Evolutionary conservation across 371 early-diverging fungal genomes (phyloP).

Genomic region (Vairimorpha ceranae): DNA sequence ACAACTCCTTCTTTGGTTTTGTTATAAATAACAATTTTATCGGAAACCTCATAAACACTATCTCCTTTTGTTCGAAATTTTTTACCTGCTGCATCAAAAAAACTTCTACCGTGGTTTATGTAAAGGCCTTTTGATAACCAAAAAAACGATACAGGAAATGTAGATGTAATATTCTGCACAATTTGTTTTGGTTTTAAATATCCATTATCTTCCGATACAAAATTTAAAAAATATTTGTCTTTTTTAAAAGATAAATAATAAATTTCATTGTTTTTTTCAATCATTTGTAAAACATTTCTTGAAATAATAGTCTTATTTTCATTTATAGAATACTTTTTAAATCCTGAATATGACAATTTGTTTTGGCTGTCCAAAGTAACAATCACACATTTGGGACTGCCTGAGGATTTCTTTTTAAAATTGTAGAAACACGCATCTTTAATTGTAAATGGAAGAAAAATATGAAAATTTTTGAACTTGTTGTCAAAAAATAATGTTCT

Average conservation of each 20-base stretch:
- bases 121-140: not conserved
- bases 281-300: conserved; percentile 29
- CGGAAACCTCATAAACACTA: conserved; percentile 3
- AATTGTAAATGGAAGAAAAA: conserved; percentile 24
- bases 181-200: conserved; percentile 11
- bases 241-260: conserved; percentile 34
- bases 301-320: conserved; percentile 18
- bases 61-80: conserved; percentile 18
- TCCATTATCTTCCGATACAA: conserved; percentile 14
- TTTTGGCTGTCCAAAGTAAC: conserved; percentile 28
- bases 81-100: conserved; percentile 2
- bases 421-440: conserved; percentile 7
- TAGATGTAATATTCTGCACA: not conserved
- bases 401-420: not conserved
- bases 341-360: conserved; percentile 11
- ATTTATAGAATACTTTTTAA: not conserved
- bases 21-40: conserved; percentile 14
- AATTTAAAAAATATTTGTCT: conserved; percentile 11
- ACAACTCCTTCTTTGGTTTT: not conserved
- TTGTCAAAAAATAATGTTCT: conserved; percentile 14
- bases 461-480: not conserved
- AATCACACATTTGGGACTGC: not conserved
- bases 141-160: not conserved
- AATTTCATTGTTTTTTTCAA: conserved; percentile 3
- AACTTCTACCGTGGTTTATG: not conserved